Base-by-base conservation (phyloP, 495 filamentous ascomycete genomes). In the Penicillium coffeae region DNA sequence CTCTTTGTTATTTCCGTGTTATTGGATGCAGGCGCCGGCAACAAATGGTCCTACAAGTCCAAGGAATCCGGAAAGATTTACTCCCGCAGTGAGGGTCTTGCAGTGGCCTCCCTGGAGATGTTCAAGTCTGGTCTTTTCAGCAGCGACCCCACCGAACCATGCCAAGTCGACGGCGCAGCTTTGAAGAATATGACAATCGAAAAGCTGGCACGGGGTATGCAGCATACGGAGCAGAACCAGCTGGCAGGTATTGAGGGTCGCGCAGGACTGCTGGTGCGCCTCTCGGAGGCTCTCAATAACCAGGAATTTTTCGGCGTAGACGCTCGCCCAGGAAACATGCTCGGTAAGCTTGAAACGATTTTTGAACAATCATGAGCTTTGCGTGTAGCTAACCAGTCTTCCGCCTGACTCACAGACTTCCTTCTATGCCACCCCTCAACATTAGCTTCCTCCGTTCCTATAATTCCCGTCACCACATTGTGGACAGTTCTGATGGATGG, bases 81-180 rank as follows among this genome's bases (percentile, higher is more conserved):
- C 62, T 78, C 83, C 33, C 80, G 93, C 33, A 96, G 90, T 45
- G 93, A 98, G 64, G 93, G 93, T 18, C 73, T 98, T 52, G 93
- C 93, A 4, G 85, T 98, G 37, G 93, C 94, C 18, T 92, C 87
- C 64, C 69, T 98, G 61, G 93, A 97, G 59, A 98, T 98, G 93
- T 98, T 97, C 73, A 96, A 93, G 70, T 76, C 81, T 44, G 93
- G 93, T n/a, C 58, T 89, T 37, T 98, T 98, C 71, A 94, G 89
- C 52, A 88, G 90, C 58, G 83, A 90, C 58, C 75, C 78, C 2
- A 78, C 67, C 38, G 85, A 95, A 64, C 90, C 88, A 32, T 87
- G 82, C 56, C 90, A 94, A 66, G 93, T 97, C 18, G 93, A 98
- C 62, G 88, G 84, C 47, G 80, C 77, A 7, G 94, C 86, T 1